Evolutionary conservation across 352 stramenopile genomes (phyloP), one percentile per base, ranked within the genome.

Genomic region (Phytophthora syringae): DNA sequence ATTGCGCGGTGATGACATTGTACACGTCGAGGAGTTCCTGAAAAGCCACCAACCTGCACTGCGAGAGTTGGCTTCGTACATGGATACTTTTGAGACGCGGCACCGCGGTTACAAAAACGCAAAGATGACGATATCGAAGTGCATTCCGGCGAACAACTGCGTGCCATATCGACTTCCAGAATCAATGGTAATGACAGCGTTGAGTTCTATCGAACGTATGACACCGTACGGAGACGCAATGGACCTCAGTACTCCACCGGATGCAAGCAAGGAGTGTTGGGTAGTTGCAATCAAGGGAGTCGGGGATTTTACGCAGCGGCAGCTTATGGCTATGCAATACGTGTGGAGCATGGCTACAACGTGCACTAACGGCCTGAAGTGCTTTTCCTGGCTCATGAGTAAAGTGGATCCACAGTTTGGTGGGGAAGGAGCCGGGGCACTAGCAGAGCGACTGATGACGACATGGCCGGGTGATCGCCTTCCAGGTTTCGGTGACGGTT

Each of bases 251-350:
- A 52, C 18, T 4, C 13, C 52, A 15, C 12, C 11, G 9, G 27
- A 52, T 24, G 5, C 11, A 2, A 51, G 3, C n/a, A 18, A 12
- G 15, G 40, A 28, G 22, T 60, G 39, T 11, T 60, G 52, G 39
- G 27, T 60, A 6, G 10, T 51, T n/a, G 32, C 5, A 6, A 21
- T 52, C 5, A 27, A 52, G 10, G 25, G 27, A 34, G 13, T 45
- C 3, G 40, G 43, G 15, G 43, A 45, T 0, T 42, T 52, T 20
- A 59, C 51, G 24, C 36, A 50, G 12, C n/a, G 37, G 12, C 52
- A 60, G 12, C 18, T 52, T 5, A 60, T 60, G 52, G 5, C 27
- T 10, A 60, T 60, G 39, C 25, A 52, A 18, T 60, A 36, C n/a
- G 2, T 60, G 6, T 52, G 52, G 40, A 52, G n/a, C 18, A 34